Conservation (phyloP, 2,329 filamentous ascomycete species). For the Chlorencoelia australis region DNA sequence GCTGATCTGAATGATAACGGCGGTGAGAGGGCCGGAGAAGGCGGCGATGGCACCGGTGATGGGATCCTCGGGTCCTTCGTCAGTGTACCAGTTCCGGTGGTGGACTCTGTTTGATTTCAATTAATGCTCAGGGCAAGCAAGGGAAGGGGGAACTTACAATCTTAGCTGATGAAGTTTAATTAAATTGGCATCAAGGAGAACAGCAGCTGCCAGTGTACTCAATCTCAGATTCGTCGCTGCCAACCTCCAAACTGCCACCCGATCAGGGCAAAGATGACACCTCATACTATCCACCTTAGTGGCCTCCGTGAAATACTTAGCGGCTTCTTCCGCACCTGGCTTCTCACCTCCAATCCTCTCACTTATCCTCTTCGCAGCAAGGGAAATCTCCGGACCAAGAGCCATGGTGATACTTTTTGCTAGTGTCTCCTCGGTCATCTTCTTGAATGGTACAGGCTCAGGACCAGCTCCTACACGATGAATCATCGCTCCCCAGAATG, state of each 20-base stretch:
- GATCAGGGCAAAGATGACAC: slow-evolving; percentile 54
- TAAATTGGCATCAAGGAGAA: slow-evolving; percentile 51
- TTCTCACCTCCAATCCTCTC: slow-evolving; percentile 49
- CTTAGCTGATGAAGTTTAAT: slow-evolving; percentile 53
- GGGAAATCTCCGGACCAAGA: slow-evolving; percentile 48
- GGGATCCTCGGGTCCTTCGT: not conserved
- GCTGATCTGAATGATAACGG: not conserved
- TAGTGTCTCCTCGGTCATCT: slow-evolving; percentile 50
- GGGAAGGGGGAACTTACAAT: no score
- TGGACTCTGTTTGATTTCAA: no score
- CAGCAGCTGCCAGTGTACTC: slow-evolving; percentile 53
- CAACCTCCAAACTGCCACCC: slow-evolving; percentile 55
- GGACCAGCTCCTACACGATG: slow-evolving; percentile 54
- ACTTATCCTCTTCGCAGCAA: slow-evolving; percentile 49
- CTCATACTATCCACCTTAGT: slow-evolving; percentile 48
- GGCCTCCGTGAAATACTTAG: slow-evolving; percentile 51
- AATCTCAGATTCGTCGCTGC: slow-evolving; percentile 51
- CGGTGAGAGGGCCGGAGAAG: not conserved
- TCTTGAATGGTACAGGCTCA: slow-evolving; percentile 57
- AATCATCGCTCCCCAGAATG: slow-evolving; percentile 69
- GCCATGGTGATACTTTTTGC: slow-evolving; percentile 63
- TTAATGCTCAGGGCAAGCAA: no score
- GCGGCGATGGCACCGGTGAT: not conserved
- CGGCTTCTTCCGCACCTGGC: slow-evolving; percentile 61
- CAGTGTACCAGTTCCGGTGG: not conserved